Percentiles rank a stretch among this genome's conserved stretches.
These are phyloP conservation scores for Pseudogymnoascus sp. DNA, from an alignment of 2,329 filamentous ascomycete species.

Conservation along the genomic window DNA sequence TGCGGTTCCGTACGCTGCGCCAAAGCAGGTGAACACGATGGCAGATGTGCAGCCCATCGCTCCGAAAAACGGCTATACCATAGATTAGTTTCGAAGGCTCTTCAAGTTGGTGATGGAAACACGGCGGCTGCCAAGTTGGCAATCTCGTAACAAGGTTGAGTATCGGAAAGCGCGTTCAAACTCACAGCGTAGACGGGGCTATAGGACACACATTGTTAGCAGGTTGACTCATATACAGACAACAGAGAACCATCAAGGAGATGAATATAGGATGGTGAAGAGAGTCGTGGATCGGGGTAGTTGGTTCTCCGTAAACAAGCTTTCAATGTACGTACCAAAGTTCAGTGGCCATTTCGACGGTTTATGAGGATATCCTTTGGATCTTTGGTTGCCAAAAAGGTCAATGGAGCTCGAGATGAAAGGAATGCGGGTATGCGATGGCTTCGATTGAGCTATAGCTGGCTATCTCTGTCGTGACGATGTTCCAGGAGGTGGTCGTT, in stretches of 20 bases:
- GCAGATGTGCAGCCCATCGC: slow-evolving; percentile 93
- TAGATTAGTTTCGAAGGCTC: slow-evolving; percentile 15
- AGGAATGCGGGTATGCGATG: slow-evolving; percentile 8
- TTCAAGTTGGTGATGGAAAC: slow-evolving; percentile 10
- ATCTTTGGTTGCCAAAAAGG: slow-evolving; percentile 2
- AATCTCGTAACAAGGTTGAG: not conserved
- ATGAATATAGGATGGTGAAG: slow-evolving; percentile 11
- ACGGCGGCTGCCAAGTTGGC: slow-evolving; percentile 10
- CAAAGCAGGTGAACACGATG: slow-evolving; percentile 94
- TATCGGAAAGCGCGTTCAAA: slow-evolving; percentile 32
- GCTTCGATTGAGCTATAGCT: slow-evolving; percentile 14
- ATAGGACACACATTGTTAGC: slow-evolving; percentile 38
- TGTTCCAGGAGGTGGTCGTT: slow-evolving; percentile 1
- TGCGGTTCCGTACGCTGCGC: slow-evolving; percentile 95
- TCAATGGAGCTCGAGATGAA: slow-evolving; percentile 10
- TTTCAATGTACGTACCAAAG: slow-evolving; percentile 61
- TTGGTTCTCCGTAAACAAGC: slow-evolving; percentile 1
- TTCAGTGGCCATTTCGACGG: slow-evolving; percentile 66
- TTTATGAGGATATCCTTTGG: slow-evolving; percentile 21
- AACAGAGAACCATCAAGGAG: slow-evolving; percentile 7
- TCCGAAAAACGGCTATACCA: slow-evolving; percentile 76
- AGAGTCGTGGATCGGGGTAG: not conserved
- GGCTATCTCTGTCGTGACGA: slow-evolving; percentile 3
- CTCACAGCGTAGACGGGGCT: slow-evolving; percentile 99
- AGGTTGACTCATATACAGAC: slow-evolving; percentile 17